phyloP scores from a whole-genome alignment of 768 basidiomycete species.

The Antrodiella citrinella region DNA sequence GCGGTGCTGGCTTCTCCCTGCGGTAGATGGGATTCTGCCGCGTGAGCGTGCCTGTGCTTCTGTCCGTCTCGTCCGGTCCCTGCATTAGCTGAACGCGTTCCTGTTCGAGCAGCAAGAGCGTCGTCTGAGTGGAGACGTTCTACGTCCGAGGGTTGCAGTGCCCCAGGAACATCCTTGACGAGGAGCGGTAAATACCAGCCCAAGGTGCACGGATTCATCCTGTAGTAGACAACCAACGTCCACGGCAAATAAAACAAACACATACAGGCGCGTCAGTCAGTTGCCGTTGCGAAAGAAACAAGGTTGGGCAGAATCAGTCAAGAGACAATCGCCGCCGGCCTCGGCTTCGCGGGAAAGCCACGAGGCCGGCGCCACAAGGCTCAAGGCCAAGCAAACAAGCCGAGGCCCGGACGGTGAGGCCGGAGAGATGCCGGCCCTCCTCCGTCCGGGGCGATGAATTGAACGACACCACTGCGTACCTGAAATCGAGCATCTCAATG shows the following conservation, averaged over 20 bases:
- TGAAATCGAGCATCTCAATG: constrained; percentile 85
- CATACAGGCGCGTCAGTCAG: constrained; percentile 2
- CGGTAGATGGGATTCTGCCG: neutral
- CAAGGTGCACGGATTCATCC: constrained; percentile 96
- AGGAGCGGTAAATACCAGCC: constrained; percentile 92
- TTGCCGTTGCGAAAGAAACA: neutral
- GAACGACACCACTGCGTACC: too few relatives aligned
- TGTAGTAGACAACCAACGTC: too few relatives aligned
- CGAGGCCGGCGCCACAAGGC: too few relatives aligned
- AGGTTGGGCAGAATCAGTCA: constrained; percentile 8
- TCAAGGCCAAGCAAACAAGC: too few relatives aligned
- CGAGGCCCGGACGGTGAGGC: neutral
- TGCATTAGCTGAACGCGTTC: neutral
- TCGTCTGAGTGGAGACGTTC: constrained; percentile 11
- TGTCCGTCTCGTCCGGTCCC: constrained; percentile 1
- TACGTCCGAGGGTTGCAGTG: constrained; percentile 46
- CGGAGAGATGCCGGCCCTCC: neutral
- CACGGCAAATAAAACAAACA: neutral
- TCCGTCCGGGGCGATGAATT: neutral
- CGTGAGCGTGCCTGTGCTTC: constrained; percentile 24
- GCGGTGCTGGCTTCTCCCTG: constrained; percentile 7
- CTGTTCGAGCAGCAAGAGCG: neutral
- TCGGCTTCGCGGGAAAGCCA: too few relatives aligned
- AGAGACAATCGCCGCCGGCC: neutral
- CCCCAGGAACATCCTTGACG: constrained; percentile 59